A percentile compares a stretch with the other conserved stretches of the same genome.
Conservation (phyloP, 352 stramenopile species). For the Phytophthora ramorum region DNA sequence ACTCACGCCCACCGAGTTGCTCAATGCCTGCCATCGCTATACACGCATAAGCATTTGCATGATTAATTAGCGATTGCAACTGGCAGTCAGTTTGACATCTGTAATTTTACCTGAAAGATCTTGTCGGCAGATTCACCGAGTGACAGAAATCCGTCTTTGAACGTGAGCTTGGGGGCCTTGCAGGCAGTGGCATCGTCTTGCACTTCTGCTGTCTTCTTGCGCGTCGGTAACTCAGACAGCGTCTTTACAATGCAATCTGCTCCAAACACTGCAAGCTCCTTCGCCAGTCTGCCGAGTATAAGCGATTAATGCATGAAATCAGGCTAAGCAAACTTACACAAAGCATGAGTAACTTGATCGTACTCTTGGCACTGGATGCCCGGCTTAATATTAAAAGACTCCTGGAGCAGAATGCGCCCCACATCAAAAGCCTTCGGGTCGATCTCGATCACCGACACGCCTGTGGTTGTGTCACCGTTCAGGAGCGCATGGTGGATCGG, state of each 20-base stretch:
- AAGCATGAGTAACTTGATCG: neutral
- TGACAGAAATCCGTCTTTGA: conserved; percentile 61
- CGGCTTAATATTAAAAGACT: conserved; percentile 49
- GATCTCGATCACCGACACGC: conserved; percentile 89
- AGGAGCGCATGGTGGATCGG: conserved; percentile 89
- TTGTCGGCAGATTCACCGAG: conserved; percentile 55
- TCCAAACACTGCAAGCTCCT: conserved; percentile 56
- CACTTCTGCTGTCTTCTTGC: conserved; percentile 52
- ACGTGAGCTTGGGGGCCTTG: conserved; percentile 77
- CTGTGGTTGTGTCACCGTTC: conserved; percentile 76
- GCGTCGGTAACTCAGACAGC: conserved; percentile 50
- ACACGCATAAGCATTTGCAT: neutral
- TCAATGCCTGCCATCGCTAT: conserved; percentile 83
- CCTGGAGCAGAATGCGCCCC: conserved; percentile 76
- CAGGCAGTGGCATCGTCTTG: conserved; percentile 64
- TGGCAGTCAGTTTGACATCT: neutral
- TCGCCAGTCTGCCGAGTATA: conserved; percentile 44
- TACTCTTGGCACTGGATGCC: conserved; percentile 64
- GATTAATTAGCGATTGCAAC: neutral
- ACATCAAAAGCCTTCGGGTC: conserved; percentile 86
- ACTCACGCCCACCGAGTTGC: conserved; percentile 73
- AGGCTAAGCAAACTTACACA: neutral
- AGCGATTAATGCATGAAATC: neutral
- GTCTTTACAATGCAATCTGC: conserved; percentile 77
- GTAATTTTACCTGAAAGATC: conserved; percentile 62